Evolutionary conservation across 805 yeast species (phyloP), one percentile per base, ranked within the genome.

Genomic region (Candida loeiensis): DNA sequence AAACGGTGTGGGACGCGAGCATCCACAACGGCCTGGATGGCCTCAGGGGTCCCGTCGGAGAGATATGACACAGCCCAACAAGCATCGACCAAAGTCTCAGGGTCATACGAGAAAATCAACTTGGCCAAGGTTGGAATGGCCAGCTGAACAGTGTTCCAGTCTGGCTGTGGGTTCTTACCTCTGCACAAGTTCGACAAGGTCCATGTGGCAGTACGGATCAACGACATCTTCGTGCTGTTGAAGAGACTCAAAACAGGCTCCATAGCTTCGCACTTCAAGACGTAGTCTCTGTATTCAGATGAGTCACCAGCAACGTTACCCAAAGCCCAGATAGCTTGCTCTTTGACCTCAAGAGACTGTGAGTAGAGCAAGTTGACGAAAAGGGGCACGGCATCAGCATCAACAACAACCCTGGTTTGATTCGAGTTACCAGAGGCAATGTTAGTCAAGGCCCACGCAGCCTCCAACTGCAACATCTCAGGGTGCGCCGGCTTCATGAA

Each of bases 301-400:
- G 96, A 87, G 62, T 93, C 99, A 64, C 99, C 99, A 19, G 99
- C 98, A 61, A 93, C 96, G 61, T 93, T 93, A 67, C 99, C 99
- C 50, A 93, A 73, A 20, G 99, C 98, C 99, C 99, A 93, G 52
- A 93, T 91, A 11, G 98, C 98, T 69, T 93, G 99, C 65, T 93
- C 99, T 65, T 88, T 87, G 42, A 93, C 97, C 58, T 93, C 98
- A 43, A 82, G 71, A 30, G 95, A 86, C 43, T 79, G 79, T 3
- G 96, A 85, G 54, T 79, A 76, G 53, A 93, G 74, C 51, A 93
- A 73, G 49, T 82, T 76, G 33, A 93, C 95, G 64, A 93, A 89
- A 40, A 80, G 70, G 14, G 98, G 98, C 32, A 93, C 95, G 0
- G 98, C 98, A 39, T 91, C 95, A 3, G 91, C 82, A 47, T 89